phyloP scores from a whole-genome alignment of 768 basidiomycete species.

The Kwoniella bestiolae region DNA sequence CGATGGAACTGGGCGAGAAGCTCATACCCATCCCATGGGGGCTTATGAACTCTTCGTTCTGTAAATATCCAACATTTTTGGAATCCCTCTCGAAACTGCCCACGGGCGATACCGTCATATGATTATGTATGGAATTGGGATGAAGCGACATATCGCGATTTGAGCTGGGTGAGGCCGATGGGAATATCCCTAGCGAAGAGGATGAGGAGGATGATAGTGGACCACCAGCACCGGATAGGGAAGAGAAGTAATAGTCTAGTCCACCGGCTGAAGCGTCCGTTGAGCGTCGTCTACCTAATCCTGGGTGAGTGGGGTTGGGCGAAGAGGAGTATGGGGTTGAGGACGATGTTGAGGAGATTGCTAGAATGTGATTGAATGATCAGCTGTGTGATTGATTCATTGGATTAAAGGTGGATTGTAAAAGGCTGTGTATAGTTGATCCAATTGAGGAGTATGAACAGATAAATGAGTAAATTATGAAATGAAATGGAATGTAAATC shows the following conservation, averaged over 20 bases:
- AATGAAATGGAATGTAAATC: not conserved
- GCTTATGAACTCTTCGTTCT: slow-evolving; percentile 1
- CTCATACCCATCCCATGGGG: slow-evolving; percentile 1
- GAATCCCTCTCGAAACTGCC: slow-evolving; percentile 9
- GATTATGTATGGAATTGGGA: not conserved
- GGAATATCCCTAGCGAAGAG: slow-evolving; percentile 32
- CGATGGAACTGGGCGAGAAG: not conserved
- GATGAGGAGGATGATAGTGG: slow-evolving; percentile 46
- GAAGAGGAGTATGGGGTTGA: slow-evolving; percentile 16
- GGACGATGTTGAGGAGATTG: slow-evolving; percentile 22
- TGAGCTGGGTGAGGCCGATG: slow-evolving; percentile 24
- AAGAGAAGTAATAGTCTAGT: slow-evolving; percentile 47
- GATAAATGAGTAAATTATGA: not conserved
- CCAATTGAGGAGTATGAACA: too few species aligned
- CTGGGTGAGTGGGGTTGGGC: slow-evolving; percentile 15
- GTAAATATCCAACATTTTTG: slow-evolving; percentile 3
- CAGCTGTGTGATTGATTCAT: too few species aligned
- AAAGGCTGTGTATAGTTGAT: too few species aligned
- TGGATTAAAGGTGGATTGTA: too few species aligned
- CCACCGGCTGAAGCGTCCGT: slow-evolving; percentile 43
- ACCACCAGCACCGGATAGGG: slow-evolving; percentile 35
- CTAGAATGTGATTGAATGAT: slow-evolving; percentile 4
- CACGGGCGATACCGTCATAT: slow-evolving; percentile 3
- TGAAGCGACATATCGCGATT: not conserved
- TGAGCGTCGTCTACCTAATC: slow-evolving; percentile 27